Conservation (phyloP, 1,284 basidiomycete species). For the Porodaedalea pini region DNA sequence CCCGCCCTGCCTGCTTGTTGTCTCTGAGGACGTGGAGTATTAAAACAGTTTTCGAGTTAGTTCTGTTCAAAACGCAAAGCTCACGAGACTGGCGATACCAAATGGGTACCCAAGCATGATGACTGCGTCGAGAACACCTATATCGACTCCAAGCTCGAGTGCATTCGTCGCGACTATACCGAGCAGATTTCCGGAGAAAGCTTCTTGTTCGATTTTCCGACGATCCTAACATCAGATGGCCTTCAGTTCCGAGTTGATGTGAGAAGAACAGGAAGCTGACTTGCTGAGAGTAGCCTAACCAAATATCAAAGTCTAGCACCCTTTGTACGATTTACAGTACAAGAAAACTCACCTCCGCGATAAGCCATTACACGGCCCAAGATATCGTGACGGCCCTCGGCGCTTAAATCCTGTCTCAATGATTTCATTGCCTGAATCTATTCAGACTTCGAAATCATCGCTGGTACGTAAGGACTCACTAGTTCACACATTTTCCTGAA, state of each 20-base stretch:
- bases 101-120: conserved; percentile 87
- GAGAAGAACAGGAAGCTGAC: conserved; percentile 28
- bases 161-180: conserved; percentile 92
- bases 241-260: conserved; percentile 23
- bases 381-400: conserved; percentile 76
- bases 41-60: not conserved
- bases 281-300: conserved; percentile 53
- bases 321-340: not conserved
- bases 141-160: conserved; percentile 88
- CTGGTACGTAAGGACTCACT: conserved; percentile 39
- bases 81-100: conserved; percentile 72
- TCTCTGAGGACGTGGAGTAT: conserved; percentile 39
- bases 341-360: conserved; percentile 59
- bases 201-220: conserved; percentile 80
- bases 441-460: not conserved
- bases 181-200: conserved; percentile 78
- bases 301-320: not conserved
- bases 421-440: conserved; percentile 69
- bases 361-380: conserved; percentile 80
- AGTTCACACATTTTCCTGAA: conserved; percentile 77
- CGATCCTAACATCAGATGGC: conserved; percentile 55
- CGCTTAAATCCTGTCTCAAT: conserved; percentile 67
- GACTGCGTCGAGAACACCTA: conserved; percentile 84
- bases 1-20: conserved; percentile 92
- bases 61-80: conserved; percentile 26